Evolutionary conservation across 495 filamentous ascomycete species (phyloP), one percentile per base, ranked within the genome.

Genomic region (Gamarada debralockiae): DNA sequence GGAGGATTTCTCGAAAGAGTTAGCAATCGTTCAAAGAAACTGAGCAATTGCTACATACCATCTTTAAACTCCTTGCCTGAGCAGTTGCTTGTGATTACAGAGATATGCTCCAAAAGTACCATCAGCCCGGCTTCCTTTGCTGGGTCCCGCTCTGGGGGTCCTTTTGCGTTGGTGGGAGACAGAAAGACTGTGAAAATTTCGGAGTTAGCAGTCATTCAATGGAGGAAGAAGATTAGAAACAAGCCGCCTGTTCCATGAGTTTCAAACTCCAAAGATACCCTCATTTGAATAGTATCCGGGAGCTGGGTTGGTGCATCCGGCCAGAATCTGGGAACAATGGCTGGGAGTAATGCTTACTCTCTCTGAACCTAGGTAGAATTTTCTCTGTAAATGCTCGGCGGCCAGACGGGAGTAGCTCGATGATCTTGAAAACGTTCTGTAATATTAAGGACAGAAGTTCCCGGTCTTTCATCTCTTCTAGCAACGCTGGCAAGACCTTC

Each of bases 31-130:
- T n/a, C n/a, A 22, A 29, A 46, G n/a, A 7, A 27, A 27, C 25
- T 17, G 31, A 14, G 9, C 25, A 15, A 14, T n/a, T 29, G 47
- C 7, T 18, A 70, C 83, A 60, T 65, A 89, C 87, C 84, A 56
- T 95, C 90, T 70, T 96, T 96, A 67, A 97, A 97, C 53, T 97
- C 92, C 58, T 87, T 88, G 0, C 90, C 91, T 3, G 85, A 82
- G 56, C 86, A 95, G 51, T 92, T 93, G 4, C 82, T 79, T 3
- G 87, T 79, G 48, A 95, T 83, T 2, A 84, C 70, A 3, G 72
- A 68, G 58, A 95, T 78, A 55, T 95, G 90, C 53, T 97, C 89
- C 2, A 98, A 72, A 2, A 97, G 68, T 10, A 95, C 83, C 76
- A 95, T 91, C 33, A 97, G 71, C 3, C 92, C 95, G 0, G 91